Evolutionary conservation across 2,329 filamentous ascomycete species (phyloP).

Genomic region (Fusarium odoratissimum): DNA sequence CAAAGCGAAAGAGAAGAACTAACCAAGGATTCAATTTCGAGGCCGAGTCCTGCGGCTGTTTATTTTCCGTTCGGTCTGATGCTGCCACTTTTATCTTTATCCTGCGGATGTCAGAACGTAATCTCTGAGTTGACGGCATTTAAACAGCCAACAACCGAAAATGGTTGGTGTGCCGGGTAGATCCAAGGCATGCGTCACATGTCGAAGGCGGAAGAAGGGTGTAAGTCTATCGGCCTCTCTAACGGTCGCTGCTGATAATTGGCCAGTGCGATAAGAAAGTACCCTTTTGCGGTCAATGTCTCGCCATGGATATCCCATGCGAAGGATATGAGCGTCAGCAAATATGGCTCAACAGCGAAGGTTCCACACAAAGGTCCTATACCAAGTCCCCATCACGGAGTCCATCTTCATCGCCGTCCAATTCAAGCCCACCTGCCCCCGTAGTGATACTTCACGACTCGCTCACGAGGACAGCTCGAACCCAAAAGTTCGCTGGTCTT

Average conservation of each 20-base stretch:
- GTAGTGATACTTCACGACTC: not conserved
- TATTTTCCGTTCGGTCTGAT: fast-evolving
- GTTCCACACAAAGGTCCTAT: not conserved
- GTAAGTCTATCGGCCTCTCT: not conserved
- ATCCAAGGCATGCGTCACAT: slow-evolving; percentile 22
- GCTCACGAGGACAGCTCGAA: not conserved
- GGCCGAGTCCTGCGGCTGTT: not conserved
- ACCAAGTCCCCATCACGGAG: not conserved
- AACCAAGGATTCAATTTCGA: not conserved
- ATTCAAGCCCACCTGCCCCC: fast-evolving
- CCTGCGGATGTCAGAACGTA: not conserved
- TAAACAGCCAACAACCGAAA: fast-evolving
- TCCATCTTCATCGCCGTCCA: fast-evolving
- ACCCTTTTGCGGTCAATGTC: slow-evolving; percentile 7
- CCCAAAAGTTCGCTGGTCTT: slow-evolving; percentile 14
- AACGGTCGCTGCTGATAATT: fast-evolving
- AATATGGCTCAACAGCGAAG: slow-evolving; percentile 25
- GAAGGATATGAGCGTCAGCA: slow-evolving; percentile 4
- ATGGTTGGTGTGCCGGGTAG: slow-evolving; percentile 29
- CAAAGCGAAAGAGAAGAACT: not conserved
- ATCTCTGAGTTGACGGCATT: not conserved
- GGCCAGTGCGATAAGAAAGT: slow-evolving; percentile 15
- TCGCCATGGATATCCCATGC: slow-evolving; percentile 1
- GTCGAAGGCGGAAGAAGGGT: slow-evolving; percentile 19
- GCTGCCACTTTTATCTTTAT: not conserved